phyloP scores from a whole-genome alignment of 345 rosid genomes.

The Garcia nutans region DNA sequence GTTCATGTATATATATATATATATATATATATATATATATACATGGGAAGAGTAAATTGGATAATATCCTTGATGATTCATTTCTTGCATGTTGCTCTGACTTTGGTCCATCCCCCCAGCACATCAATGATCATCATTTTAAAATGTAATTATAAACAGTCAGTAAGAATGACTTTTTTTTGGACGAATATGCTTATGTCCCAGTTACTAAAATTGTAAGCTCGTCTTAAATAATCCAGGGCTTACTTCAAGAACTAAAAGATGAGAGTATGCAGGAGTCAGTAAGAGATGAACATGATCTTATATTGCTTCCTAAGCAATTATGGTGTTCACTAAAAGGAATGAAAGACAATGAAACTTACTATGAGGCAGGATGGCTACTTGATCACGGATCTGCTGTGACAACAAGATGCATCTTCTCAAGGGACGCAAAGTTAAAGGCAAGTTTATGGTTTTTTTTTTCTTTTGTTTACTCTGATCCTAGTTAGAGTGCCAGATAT shows the following conservation, averaged over 20 bases:
- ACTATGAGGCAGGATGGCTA: slow-evolving; percentile 71
- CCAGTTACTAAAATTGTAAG: slow-evolving; percentile 8
- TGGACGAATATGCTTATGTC: background rate
- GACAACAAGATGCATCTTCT: slow-evolving; percentile 66
- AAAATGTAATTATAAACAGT: background rate
- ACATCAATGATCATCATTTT: background rate
- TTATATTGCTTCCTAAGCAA: slow-evolving; percentile 70
- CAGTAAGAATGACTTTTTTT: background rate
- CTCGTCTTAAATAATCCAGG: slow-evolving; percentile 22
- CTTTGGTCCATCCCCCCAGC: background rate
- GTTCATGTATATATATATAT: background rate
- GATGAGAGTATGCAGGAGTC: slow-evolving; percentile 42
- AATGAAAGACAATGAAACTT: slow-evolving; percentile 40
- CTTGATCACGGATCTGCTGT: slow-evolving; percentile 50
- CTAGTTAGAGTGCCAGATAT: background rate
- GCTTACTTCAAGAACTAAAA: slow-evolving; percentile 39
- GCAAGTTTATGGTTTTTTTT: slow-evolving; percentile 27
- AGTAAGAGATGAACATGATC: slow-evolving; percentile 50
- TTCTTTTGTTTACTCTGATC: background rate
- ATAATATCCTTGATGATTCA: background rate
- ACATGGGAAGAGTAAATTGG: background rate
- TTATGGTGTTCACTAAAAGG: slow-evolving; percentile 67
- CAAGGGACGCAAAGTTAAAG: slow-evolving; percentile 52
- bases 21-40: background rate
- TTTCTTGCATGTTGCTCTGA: background rate